A percentile compares a stretch with the other conserved stretches of the same genome.
These are phyloP conservation scores for Colletotrichum chlorophyti DNA, from an alignment of 2,329 filamentous ascomycete genomes.

Conservation along the genomic window DNA sequence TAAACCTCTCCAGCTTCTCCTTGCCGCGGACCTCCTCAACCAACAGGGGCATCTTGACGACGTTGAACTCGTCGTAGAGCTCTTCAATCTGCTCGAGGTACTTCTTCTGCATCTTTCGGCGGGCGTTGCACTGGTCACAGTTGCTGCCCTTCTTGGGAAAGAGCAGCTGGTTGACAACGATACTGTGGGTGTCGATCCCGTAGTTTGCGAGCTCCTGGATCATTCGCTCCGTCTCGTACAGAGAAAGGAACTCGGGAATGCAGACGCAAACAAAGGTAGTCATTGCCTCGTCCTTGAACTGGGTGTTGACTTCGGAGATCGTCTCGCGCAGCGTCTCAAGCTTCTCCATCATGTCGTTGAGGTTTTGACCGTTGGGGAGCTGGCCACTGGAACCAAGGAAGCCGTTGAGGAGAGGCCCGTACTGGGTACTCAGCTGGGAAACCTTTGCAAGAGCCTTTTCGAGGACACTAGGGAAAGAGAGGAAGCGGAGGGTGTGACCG, in stretches of 20 bases:
- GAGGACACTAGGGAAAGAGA: conserved; percentile 97
- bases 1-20: conserved; percentile 91
- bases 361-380: conserved; percentile 89
- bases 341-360: conserved; percentile 92
- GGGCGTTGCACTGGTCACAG: conserved; percentile 94
- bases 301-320: conserved; percentile 93
- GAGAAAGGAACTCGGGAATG: conserved; percentile 93
- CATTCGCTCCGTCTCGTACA: conserved; percentile 99
- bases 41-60: conserved; percentile 96
- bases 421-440: conserved; percentile 90
- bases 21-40: conserved; percentile 96
- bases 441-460: conserved; percentile 99
- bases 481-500: conserved; percentile 96
- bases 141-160: conserved; percentile 86
- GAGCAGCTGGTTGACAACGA: conserved; percentile 97
- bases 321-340: conserved; percentile 93
- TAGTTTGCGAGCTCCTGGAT: conserved; percentile 96
- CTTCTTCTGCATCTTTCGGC: conserved; percentile 99
- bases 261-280: conserved; percentile 99
- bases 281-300: conserved; percentile 96
- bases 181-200: conserved; percentile 93
- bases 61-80: conserved; percentile 98
- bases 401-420: conserved; percentile 93
- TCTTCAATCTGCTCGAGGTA: conserved; percentile 99
- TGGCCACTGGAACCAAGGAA: conserved; percentile 79